Conservation (phyloP, 352 stramenopile species). For the Globisporangium camurandrum region DNA sequence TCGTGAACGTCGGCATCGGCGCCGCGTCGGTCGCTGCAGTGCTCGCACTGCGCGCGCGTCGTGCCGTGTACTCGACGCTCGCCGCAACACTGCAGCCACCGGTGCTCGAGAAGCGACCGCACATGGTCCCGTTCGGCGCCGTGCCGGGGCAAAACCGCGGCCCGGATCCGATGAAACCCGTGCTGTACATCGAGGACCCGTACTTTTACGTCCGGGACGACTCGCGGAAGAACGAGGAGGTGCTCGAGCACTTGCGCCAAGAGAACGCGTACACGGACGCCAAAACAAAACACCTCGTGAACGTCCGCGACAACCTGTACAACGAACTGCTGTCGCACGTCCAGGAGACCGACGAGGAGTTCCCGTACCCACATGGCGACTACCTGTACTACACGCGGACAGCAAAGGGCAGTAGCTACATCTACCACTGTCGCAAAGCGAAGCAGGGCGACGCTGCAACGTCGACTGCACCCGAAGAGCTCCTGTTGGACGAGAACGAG, state of each 20-base stretch:
- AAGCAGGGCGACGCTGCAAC: constrained; percentile 34
- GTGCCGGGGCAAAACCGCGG: constrained; percentile 77
- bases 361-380: constrained; percentile 70
- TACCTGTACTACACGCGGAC: constrained; percentile 88
- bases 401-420: constrained; percentile 80
- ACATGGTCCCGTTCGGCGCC: constrained; percentile 81
- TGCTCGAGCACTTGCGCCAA: constrained; percentile 88
- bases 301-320: constrained; percentile 86
- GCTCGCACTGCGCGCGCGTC: constrained; percentile 47
- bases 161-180: constrained; percentile 83
- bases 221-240: constrained; percentile 83
- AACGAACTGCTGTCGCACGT: constrained; percentile 88
- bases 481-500: constrained; percentile 93
- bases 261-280: constrained; percentile 92
- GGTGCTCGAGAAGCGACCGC: constrained; percentile 55
- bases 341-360: constrained; percentile 85
- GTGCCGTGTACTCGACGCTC: constrained; percentile 51
- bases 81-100: constrained; percentile 35
- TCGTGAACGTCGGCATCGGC: constrained; percentile 45
- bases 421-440: constrained; percentile 69
- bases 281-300: constrained; percentile 82
- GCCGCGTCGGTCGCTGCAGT: constrained; percentile 46
- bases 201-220: constrained; percentile 96
- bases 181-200: constrained; percentile 86
- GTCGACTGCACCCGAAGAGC: constrained; percentile 67